phyloP scores from a whole-genome alignment of 1,284 basidiomycete species.

The Ganoderma meredithae region DNA sequence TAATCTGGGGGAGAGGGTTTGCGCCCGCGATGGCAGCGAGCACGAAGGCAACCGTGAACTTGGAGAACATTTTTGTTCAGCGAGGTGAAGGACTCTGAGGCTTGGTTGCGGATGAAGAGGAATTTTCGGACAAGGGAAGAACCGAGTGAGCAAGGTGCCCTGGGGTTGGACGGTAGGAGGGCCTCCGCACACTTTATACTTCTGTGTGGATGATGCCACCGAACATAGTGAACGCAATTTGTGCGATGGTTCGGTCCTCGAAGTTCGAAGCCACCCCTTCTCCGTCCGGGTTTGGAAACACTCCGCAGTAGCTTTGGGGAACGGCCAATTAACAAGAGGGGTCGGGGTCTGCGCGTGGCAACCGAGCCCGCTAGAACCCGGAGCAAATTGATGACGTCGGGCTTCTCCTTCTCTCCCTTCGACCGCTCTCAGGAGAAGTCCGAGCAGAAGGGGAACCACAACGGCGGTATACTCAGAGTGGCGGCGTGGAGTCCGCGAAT shows the following conservation, averaged over 20 bases:
- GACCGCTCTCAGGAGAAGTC: neutral
- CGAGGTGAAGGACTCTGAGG: neutral
- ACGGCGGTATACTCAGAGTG: neutral
- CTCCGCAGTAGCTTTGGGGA: neutral
- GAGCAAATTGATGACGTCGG: neutral
- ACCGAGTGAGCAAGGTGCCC: neutral
- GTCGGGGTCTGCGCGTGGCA: neutral
- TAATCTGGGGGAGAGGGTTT: constrained; percentile 25
- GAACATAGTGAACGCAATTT: neutral
- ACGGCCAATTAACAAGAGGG: neutral
- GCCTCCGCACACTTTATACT: constrained; percentile 6
- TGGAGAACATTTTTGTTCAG: constrained; percentile 24
- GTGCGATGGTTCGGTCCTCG: neutral
- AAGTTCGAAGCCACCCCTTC: neutral
- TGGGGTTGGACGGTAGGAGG: neutral
- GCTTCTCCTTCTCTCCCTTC: constrained; percentile 1
- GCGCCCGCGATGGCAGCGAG: constrained; percentile 24
- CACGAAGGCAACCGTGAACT: constrained; percentile 24
- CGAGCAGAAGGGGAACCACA: neutral
- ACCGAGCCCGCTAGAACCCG: neutral
- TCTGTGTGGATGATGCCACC: neutral
- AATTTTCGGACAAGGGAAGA: neutral
- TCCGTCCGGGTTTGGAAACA: neutral
- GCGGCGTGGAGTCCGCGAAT: neutral
- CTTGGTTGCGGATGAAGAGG: neutral